Percentiles rank a stretch among this genome's conserved stretches.
These are phyloP conservation scores for Saitozyma podzolica DNA, from an alignment of 768 basidiomycete genomes.

Conservation along the genomic window DNA sequence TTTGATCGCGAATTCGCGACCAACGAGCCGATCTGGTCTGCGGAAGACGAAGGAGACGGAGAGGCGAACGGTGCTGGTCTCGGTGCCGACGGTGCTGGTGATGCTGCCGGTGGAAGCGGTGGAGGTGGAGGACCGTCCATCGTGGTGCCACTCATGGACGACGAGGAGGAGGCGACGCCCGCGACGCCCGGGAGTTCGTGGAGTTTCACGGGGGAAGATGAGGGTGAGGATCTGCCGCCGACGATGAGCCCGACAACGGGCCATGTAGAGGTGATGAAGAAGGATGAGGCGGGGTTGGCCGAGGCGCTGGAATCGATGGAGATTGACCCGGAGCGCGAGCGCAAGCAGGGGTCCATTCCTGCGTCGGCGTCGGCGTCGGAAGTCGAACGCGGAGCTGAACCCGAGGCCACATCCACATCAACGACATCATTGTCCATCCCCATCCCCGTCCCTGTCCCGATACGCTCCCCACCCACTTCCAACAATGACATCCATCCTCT, in stretches of 20 bases:
- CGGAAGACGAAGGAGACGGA: constrained; percentile 17
- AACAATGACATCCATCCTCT: neutral
- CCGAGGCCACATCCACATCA: neutral
- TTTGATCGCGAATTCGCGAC: constrained; percentile 40
- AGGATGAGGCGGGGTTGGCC: neutral
- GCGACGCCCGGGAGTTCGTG: constrained; percentile 23
- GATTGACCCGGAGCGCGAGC: neutral
- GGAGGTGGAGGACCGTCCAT: constrained; percentile 3
- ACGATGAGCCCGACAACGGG: constrained; percentile 10
- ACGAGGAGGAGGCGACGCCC: constrained; percentile 14
- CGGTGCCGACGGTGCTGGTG: constrained; percentile 22
- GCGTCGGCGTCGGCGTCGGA: neutral
- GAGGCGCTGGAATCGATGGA: neutral
- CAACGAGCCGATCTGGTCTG: neutral
- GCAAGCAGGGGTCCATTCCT: neutral
- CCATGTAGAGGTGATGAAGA: neutral
- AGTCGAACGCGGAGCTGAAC: neutral
- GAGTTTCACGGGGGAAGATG: constrained; percentile 32
- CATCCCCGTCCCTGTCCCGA: neutral
- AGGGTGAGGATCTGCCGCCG: constrained; percentile 24
- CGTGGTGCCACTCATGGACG: constrained; percentile 12
- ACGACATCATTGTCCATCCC: neutral
- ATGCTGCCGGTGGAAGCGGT: constrained; percentile 8
- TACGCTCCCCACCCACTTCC: neutral
- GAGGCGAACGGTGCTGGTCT: constrained; percentile 10